Evolutionary conservation across 1,284 basidiomycete genomes (phyloP), one percentile per base, ranked within the genome.

Genomic region (Spongiforma sp.): DNA sequence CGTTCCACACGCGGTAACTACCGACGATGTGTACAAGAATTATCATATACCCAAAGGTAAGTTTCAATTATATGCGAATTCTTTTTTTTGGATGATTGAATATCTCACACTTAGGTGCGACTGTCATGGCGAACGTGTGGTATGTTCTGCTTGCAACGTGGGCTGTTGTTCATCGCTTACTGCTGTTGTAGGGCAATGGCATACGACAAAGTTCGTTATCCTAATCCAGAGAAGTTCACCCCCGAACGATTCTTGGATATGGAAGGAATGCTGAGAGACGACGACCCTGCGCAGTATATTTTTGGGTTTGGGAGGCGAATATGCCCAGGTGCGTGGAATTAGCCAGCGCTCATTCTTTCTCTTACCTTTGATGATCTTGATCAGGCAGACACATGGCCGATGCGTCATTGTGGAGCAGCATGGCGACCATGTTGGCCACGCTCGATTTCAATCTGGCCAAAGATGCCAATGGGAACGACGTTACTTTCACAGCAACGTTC

Each of bases 31-130:
- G 12, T 68, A 75, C 54, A 63, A 67, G 0, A 67, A 55, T 43
- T 68, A 58, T 39, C 69, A 67, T 43, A 76, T 75, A 19, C 74
- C 73, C 1, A 76, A 72, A 59, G 74, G 75, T 68, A 60, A 61
- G 30, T 57, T 5, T 56, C 21, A 26, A 7, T 9, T 24, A 30
- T 46, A 24, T n/a, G 21, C 36, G 7, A 33, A 3, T 3, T 53
- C 24, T 8, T 33, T 33, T 21, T 7, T 2, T 5, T 17, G 28
- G 10, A 7, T 60, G 30, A 26, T 17, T 62, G n/a, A 57, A 58
- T 37, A 7, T 26, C 24, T 57, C 8, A 5, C 43, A 21, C 30
- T n/a, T 37, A 62, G 65, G 71, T 3, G 58, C 71, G 4, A 62
- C 60, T 3, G 52, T 74, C 43, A 37, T 76, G 19, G 46, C 26